A percentile compares a stretch with the other conserved stretches of the same genome.
These are phyloP conservation scores for Epicoccum nigrum DNA, from an alignment of 2,329 filamentous ascomycete genomes.

Conservation along the genomic window DNA sequence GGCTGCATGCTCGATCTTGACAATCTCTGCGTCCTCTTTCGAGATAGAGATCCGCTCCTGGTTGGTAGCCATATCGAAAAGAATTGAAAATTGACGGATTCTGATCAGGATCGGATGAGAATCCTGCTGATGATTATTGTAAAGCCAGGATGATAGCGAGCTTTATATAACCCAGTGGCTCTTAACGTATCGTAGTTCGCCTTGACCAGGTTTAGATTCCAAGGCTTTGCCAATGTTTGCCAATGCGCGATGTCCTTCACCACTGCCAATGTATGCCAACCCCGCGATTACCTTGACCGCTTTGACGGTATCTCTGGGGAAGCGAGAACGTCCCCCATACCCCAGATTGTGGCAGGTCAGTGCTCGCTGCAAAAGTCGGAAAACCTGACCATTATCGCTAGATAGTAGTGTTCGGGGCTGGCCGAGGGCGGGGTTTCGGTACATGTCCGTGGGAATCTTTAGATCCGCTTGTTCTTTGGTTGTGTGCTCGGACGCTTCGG, in stretches of 20 bases:
- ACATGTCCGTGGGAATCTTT: too few relatives aligned
- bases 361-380: not conserved
- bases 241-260: not conserved
- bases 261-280: not conserved
- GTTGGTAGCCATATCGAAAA: not conserved
- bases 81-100: not conserved
- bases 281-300: not conserved
- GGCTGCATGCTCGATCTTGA: not conserved
- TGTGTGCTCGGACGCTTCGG: constrained; percentile 7
- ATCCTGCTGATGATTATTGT: not conserved
- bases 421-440: not conserved
- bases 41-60: not conserved
- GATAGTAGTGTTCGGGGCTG: not conserved
- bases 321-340: not conserved
- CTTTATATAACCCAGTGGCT: not conserved
- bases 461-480: too few relatives aligned
- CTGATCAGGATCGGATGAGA: not conserved
- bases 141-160: not conserved
- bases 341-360: not conserved
- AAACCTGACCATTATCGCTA: not conserved
- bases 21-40: not conserved
- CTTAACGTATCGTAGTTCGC: not conserved
- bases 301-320: not conserved
- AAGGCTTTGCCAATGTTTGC: not conserved
- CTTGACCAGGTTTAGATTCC: not conserved